Conservation (phyloP, 129 eudicot species). For the Escallonia herrerae region DNA sequence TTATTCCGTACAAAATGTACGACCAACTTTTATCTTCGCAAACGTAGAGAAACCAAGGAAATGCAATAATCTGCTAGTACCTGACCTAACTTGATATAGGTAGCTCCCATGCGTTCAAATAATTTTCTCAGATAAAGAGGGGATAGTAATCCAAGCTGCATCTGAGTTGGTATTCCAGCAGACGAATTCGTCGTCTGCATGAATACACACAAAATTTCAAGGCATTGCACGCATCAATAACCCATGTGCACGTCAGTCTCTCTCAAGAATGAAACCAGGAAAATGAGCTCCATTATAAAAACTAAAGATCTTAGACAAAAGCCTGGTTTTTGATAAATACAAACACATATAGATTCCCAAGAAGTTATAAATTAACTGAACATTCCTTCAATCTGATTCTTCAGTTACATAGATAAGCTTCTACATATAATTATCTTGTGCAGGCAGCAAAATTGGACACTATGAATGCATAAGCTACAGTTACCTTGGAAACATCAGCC, state of each 20-base stretch:
- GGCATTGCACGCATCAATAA: background rate
- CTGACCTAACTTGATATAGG: conserved; percentile 95
- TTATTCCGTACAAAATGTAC: too few relatives aligned
- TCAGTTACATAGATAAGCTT: too few relatives aligned
- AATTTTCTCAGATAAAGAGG: conserved; percentile 80
- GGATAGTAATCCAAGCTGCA: conserved; percentile 91
- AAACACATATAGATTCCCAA: background rate
- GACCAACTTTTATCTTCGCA: too few relatives aligned
- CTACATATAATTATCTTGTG: too few relatives aligned
- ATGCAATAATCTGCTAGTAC: conserved; percentile 33
- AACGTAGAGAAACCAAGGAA: background rate
- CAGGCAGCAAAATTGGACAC: too few relatives aligned
- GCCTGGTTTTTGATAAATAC: too few relatives aligned
- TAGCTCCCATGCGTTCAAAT: conserved; percentile 96
- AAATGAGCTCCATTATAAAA: too few relatives aligned
- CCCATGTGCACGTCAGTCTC: too few relatives aligned
- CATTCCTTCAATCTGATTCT: too few relatives aligned
- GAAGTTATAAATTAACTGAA: too few relatives aligned
- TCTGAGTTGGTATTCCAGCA: conserved; percentile 43
- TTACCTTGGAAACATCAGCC: conserved; percentile 80
- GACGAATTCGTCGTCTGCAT: conserved; percentile 63
- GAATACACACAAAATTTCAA: background rate
- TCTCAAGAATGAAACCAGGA: too few relatives aligned
- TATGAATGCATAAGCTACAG: too few relatives aligned
- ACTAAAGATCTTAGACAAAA: background rate